phyloP scores from a whole-genome alignment of 179 eudicot species.

The Actinidia chinensis region DNA sequence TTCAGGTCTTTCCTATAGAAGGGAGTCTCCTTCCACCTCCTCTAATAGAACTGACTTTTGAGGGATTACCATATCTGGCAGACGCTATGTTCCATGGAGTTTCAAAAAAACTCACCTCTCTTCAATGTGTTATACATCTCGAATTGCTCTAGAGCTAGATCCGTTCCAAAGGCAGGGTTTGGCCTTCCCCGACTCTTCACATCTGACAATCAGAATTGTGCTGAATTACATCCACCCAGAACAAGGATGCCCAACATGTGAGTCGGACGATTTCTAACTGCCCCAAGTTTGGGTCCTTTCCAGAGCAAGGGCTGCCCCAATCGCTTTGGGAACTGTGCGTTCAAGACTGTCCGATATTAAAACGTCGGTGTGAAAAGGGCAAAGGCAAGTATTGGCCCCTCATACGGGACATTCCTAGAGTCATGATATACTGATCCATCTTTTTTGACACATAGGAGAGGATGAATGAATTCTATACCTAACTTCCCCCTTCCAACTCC shows the following conservation, averaged over 20 bases:
- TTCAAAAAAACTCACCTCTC: not conserved
- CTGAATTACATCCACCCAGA: not conserved
- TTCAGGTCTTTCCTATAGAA: not conserved
- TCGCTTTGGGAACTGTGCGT: not conserved
- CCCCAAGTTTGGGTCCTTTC: not conserved
- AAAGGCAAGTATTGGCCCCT: not conserved
- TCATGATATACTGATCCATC: not conserved
- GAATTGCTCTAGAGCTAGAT: not conserved
- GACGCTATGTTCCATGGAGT: not conserved
- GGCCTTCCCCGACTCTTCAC: not conserved
- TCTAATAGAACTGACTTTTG: not conserved
- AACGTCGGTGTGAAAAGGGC: not conserved
- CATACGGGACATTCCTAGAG: not conserved
- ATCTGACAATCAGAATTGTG: not conserved
- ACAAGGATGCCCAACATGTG: not conserved
- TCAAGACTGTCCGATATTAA: not conserved
- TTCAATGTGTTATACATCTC: not conserved
- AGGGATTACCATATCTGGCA: not conserved
- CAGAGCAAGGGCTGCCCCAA: not conserved
- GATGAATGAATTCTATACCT: no score
- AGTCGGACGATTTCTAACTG: accelerated
- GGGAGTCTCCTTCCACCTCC: not conserved
- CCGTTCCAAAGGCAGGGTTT: not conserved
- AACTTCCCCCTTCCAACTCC: no score
- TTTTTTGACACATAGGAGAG: no score